Base-by-base conservation (phyloP, 371 early-diverging fungal species). In the Syncephalastrum sp. region DNA sequence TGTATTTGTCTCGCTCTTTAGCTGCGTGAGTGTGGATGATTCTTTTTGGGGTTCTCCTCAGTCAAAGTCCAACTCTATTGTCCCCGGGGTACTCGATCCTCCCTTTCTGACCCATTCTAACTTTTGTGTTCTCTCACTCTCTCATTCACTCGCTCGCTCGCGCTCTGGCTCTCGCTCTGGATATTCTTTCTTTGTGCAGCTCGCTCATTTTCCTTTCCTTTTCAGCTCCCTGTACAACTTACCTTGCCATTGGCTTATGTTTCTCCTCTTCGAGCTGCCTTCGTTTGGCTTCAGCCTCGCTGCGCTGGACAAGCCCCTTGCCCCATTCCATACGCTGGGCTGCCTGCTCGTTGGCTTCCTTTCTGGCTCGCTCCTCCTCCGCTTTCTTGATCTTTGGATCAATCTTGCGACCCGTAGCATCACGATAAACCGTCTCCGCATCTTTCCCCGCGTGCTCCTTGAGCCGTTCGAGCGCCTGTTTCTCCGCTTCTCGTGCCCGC, bases 401-500 rank as follows among this genome's bases (percentile, higher is more conserved):
- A 21, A 91, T 74, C 59, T 86, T 87, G 16, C 84, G 77, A 25
- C 95, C 95, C 51, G 68, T 65, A 41, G 65, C 69, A 70, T 93
- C 93, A 68, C 95, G 88, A 69, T 91, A 82, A 14, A 94, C 79
- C 0, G 92, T 91, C 25, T 82, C 82, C 21, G 86, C 83, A 59
- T 75, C 75, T 71, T 71, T 42, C 84, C 86, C 50, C 24, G 63
- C 66, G 53, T 45, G 49, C 16, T 56, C 57, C 43, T 65, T 60
- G 27, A 67, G 46, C 16, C 71, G 71, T 41, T 81, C 72, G 46
- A 78, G 41, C 2, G 67, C 65, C 25, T 50, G 60, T 63, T 65
- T 61, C 27, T 72, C 75, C 8, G 62, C 60, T 33, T 69, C n/a
- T 47, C 80, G 64, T 25, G 81, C 75, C 54, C 70, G 69, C 5